Evolutionary conservation across 345 rosid species (phyloP).

Genomic region (Syzygium oleosum): DNA sequence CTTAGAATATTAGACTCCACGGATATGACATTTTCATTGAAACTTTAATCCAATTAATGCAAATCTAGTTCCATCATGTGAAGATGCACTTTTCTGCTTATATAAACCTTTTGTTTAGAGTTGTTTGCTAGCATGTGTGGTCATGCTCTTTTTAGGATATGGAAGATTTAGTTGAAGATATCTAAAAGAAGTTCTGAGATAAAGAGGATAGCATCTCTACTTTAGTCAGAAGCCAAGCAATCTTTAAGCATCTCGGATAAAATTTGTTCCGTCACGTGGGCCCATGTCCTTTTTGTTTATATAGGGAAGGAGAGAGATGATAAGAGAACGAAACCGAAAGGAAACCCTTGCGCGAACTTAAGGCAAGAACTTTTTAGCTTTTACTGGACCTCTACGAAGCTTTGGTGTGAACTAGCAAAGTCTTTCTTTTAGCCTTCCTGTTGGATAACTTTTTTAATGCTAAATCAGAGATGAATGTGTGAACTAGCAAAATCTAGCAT

Average conservation of each 20-base stretch:
- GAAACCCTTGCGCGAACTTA: neutral
- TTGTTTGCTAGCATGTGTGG: neutral
- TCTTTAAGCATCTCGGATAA: neutral
- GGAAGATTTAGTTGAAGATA: neutral
- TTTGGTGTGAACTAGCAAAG: neutral
- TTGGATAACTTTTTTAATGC: neutral
- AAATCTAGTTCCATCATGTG: neutral
- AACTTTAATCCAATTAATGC: neutral
- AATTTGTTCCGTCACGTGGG: neutral
- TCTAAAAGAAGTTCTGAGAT: neutral
- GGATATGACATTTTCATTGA: neutral
- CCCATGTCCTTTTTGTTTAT: neutral
- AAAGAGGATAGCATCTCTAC: neutral
- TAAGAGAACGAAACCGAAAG: neutral
- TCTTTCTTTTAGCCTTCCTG: neutral
- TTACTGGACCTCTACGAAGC: neutral
- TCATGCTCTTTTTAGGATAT: neutral
- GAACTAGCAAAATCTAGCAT: neutral
- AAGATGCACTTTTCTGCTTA: neutral
- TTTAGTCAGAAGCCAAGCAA: neutral
- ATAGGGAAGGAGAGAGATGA: neutral
- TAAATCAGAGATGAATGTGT: neutral
- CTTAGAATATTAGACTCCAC: neutral
- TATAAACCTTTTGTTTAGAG: neutral
- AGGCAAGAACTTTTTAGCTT: neutral